These are phyloP conservation scores for Diaporthe humulicola DNA, from an alignment of 2,329 filamentous ascomycete species.

Conservation along the genomic window DNA sequence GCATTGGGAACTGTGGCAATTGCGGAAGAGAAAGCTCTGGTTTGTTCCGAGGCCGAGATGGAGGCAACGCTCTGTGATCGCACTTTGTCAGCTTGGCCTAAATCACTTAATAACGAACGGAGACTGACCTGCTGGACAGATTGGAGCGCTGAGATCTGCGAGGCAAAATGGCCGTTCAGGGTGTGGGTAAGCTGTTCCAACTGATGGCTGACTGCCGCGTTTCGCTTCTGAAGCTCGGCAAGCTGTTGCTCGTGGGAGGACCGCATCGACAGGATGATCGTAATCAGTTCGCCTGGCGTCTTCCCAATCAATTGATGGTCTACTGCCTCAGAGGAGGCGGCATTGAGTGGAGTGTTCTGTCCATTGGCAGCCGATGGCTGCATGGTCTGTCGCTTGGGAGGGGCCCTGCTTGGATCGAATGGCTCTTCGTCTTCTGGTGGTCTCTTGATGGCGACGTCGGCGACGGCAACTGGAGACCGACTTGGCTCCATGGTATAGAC, in stretches of 20 bases:
- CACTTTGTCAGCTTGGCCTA: not conserved
- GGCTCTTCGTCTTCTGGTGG: constrained; percentile 36
- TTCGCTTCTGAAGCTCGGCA: constrained; percentile 50
- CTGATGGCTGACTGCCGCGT: constrained; percentile 50
- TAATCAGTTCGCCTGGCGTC: constrained; percentile 51
- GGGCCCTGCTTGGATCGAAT: constrained; percentile 7
- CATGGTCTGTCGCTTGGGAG: constrained; percentile 19
- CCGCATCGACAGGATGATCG: constrained; percentile 52
- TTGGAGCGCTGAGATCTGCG: constrained; percentile 48
- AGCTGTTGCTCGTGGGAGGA: constrained; percentile 51
- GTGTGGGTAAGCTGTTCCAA: constrained; percentile 50
- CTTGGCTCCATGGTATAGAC: not conserved
- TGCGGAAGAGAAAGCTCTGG: not conserved
- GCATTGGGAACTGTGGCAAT: not conserved
- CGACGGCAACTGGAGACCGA: not conserved
- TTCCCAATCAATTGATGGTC: constrained; percentile 48
- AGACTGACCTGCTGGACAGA: constrained; percentile 50
- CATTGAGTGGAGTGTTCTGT: not conserved
- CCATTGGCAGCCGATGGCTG: not conserved
- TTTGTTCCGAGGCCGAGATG: not conserved
- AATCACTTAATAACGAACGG: not conserved
- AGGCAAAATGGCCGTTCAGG: constrained; percentile 43
- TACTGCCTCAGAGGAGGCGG: not conserved
- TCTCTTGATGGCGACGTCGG: constrained; percentile 40
- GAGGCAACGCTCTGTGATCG: constrained; percentile 3